Base-by-base conservation (phyloP, 495 filamentous ascomycete genomes). In the Hypomontagnella submonticulosa region DNA sequence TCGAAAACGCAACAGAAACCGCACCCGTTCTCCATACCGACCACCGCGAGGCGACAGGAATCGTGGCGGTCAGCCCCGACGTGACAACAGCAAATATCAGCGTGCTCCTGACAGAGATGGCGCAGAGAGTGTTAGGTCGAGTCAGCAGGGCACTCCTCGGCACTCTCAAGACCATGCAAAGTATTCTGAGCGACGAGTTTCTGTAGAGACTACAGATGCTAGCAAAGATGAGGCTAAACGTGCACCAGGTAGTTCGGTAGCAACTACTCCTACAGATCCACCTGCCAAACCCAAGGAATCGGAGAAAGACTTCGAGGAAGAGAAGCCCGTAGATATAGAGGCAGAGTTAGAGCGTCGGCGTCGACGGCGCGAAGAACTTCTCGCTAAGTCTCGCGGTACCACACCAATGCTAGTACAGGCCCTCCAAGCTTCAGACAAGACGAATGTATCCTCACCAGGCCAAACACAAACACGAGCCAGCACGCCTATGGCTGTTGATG, bases 281-380 rank as follows among this genome's bases (percentile, higher is more conserved):
- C 43, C 57, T 34, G 54, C 48, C 37, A 63, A 54, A 18, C 27
- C 53, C 15, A 53, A 67, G 38, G 72, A 78, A 33, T 63, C 76
- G 1, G 75, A 78, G 27, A 60, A 70, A 23, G 73, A 78, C 49
- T 78, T 73, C 64, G 77, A 81, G 67, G 80, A 80, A 30, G 78
- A 81, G 27, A 82, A 85, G 66, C 79, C 83, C 27, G 69, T 92
- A 60, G 89, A 96, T 70, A 90, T 96, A 81, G 89, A 88, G 54
- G 84, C 88, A 51, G 82, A 92, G 67, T 87, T 96, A 66, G 91
- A 96, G 74, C 90, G 94, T 71, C 90, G 94, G 50, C 89, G 92
- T 9, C 92, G 89, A 66, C 86, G 89, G 43, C 89, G 95, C 63
- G 93, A 97, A 79, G 93, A 92, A 20, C 91, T 96, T 67, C 88